Evolutionary conservation across 306 rosid species (phyloP).

Genomic region (Luffa aegyptiaca): DNA sequence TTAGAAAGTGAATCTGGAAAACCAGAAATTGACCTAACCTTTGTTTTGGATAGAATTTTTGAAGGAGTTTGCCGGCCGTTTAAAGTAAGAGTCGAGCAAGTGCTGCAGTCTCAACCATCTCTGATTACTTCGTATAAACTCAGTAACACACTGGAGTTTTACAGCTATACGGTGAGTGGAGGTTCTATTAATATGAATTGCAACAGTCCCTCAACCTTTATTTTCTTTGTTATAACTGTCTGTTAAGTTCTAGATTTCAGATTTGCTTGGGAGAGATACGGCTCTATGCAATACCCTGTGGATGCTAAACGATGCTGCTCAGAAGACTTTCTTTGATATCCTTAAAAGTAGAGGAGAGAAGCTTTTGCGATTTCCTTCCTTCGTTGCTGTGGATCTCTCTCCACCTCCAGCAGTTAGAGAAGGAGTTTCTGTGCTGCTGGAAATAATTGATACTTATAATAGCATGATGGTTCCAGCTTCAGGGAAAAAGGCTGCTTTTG

Average conservation of each 20-base stretch:
- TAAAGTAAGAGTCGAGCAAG: slow-evolving; percentile 98
- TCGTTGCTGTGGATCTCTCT: slow-evolving; percentile 90
- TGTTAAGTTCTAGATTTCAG: slow-evolving; percentile 56
- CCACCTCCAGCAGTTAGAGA: slow-evolving; percentile 97
- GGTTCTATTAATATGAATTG: neutral
- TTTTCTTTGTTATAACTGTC: slow-evolving; percentile 13
- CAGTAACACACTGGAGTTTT: slow-evolving; percentile 82
- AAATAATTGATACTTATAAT: slow-evolving; percentile 71
- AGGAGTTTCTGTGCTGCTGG: slow-evolving; percentile 86
- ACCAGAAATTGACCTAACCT: slow-evolving; percentile 61
- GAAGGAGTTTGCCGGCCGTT: slow-evolving; percentile 99
- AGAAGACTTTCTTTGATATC: slow-evolving; percentile 87
- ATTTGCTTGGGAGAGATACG: slow-evolving; percentile 87
- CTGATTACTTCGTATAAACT: slow-evolving; percentile 85
- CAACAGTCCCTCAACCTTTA: neutral
- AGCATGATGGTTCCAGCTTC: slow-evolving; percentile 84
- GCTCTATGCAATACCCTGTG: slow-evolving; percentile 77
- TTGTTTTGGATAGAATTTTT: slow-evolving; percentile 94
- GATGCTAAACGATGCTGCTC: slow-evolving; percentile 83
- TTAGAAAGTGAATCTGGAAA: slow-evolving; percentile 45
- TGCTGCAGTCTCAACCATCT: slow-evolving; percentile 88
- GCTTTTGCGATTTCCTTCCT: slow-evolving; percentile 87
- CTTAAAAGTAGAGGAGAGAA: slow-evolving; percentile 82
- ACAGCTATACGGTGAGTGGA: slow-evolving; percentile 80
- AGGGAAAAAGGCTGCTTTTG: slow-evolving; percentile 65